These are phyloP conservation scores for Radiomyces spectabilis DNA, from an alignment of 192 early-diverging fungal species.

Conservation along the genomic window DNA sequence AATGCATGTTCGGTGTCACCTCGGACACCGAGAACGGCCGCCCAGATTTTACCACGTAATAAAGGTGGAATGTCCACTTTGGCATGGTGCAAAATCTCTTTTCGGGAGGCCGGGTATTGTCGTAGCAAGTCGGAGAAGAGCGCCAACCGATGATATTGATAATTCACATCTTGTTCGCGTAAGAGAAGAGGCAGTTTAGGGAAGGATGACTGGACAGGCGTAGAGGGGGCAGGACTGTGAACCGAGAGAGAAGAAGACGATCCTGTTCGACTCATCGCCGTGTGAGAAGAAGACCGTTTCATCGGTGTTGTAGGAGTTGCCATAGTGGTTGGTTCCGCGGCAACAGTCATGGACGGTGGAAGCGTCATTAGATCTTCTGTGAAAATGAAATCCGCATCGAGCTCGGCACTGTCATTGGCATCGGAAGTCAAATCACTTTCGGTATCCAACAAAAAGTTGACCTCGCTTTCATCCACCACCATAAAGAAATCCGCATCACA, in stretches of 20 bases:
- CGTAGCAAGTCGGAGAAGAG: conserved; percentile 47
- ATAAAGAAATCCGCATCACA: conserved; percentile 52
- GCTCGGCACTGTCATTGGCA: conserved; percentile 2
- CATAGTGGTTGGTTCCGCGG: conserved; percentile 1
- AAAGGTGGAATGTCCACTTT: conserved; percentile 55
- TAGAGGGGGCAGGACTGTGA: conserved; percentile 1
- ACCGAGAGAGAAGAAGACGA: conserved; percentile 14
- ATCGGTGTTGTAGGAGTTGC: neutral
- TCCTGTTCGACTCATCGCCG: conserved; percentile 10
- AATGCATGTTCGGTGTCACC: conserved; percentile 49
- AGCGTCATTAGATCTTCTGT: conserved; percentile 21
- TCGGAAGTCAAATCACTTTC: conserved; percentile 7
- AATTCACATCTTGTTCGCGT: conserved; percentile 49
- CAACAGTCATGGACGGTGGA: neutral
- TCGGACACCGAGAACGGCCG: conserved; percentile 49
- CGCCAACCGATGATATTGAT: conserved; percentile 49
- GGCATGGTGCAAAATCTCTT: conserved; percentile 51
- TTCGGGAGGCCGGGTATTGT: conserved; percentile 48
- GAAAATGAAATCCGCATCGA: conserved; percentile 26
- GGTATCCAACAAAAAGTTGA: conserved; percentile 43
- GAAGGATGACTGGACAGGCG: neutral
- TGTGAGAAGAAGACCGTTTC: neutral
- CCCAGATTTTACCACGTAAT: conserved; percentile 59
- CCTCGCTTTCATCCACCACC: conserved; percentile 47
- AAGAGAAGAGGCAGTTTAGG: conserved; percentile 35